A percentile compares a stretch with the other conserved stretches of the same genome.
phyloP scores from a whole-genome alignment of 2,329 filamentous ascomycete species.

The Neurospora sp. region DNA sequence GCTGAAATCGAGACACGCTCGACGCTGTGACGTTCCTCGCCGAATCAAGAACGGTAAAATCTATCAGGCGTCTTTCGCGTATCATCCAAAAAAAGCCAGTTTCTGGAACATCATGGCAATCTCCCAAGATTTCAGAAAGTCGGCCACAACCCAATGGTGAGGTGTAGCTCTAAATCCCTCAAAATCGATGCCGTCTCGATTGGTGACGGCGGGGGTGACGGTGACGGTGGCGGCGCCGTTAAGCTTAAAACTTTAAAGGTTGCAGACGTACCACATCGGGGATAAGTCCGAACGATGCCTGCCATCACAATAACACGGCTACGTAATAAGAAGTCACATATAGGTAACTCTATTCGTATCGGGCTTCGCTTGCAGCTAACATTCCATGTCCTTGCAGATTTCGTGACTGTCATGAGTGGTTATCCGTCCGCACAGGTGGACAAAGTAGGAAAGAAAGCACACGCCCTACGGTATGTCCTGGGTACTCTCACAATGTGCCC shows the following conservation, averaged over 20 bases:
- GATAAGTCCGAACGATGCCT: not conserved
- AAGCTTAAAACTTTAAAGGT: not conserved
- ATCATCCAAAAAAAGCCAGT: not conserved
- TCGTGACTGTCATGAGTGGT: not conserved
- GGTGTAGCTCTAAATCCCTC: not conserved
- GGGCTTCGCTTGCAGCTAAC: not conserved
- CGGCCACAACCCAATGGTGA: not conserved
- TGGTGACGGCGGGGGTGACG: not conserved
- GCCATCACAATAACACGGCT: not conserved
- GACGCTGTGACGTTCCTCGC: not conserved
- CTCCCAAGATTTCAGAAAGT: not conserved
- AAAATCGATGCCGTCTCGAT: not conserved
- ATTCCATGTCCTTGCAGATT: not conserved
- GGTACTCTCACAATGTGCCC: not conserved
- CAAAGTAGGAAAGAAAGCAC: not conserved
- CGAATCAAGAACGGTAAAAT: not conserved
- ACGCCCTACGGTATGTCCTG: not conserved
- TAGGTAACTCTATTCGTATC: not conserved
- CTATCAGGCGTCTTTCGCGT: not conserved
- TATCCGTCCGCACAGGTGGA: not conserved
- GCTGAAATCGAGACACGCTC: not conserved
- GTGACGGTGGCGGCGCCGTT: not conserved
- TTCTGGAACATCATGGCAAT: not conserved
- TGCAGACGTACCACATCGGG: not conserved
- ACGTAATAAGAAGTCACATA: not conserved